A percentile compares a stretch with the other conserved stretches of the same genome.
phyloP scores from a whole-genome alignment of 1,284 basidiomycete species.

The Pascua guehoae region DNA sequence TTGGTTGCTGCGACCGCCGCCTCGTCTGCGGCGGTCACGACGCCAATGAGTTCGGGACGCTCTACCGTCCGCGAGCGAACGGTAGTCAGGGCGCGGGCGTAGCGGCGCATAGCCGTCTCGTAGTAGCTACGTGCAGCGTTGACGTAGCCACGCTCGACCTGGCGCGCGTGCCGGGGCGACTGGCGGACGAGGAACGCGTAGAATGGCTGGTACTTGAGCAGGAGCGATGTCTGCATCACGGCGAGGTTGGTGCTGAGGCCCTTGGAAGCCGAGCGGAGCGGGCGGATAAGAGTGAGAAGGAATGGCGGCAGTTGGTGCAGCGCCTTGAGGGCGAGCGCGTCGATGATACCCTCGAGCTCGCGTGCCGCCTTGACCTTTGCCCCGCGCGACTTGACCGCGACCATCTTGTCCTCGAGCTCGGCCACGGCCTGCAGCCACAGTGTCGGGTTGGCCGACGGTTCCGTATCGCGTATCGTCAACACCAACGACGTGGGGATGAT shows the following conservation, averaged over 20 bases:
- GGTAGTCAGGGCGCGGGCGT: constrained; percentile 72
- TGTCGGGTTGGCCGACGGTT: constrained; percentile 61
- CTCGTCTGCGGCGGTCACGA: constrained; percentile 32
- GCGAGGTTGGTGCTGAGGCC: constrained; percentile 83
- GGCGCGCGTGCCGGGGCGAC: constrained; percentile 74
- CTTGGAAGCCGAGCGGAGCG: constrained; percentile 65
- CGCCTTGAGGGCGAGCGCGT: constrained; percentile 79
- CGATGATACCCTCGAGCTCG: constrained; percentile 74
- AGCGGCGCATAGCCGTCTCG: constrained; percentile 91
- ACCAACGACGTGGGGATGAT: constrained; percentile 78
- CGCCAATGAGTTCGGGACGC: constrained; percentile 39
- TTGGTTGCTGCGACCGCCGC: constrained; percentile 17
- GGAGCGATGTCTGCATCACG: constrained; percentile 80
- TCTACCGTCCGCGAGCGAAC: constrained; percentile 60
- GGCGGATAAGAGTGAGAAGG: constrained; percentile 75
- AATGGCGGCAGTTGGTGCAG: constrained; percentile 83
- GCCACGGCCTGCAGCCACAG: constrained; percentile 75
- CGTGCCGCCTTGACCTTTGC: constrained; percentile 71
- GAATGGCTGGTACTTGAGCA: constrained; percentile 78
- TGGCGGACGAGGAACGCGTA: constrained; percentile 84
- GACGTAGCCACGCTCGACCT: constrained; percentile 84
- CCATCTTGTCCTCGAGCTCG: constrained; percentile 73
- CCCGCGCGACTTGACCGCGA: constrained; percentile 63
- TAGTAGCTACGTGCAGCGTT: constrained; percentile 84
- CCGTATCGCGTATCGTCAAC: constrained; percentile 74